Percentiles rank a stretch among this genome's conserved stretches.
These are phyloP conservation scores for Clarkia xantiana DNA, from an alignment of 345 rosid genomes.

Conservation along the genomic window DNA sequence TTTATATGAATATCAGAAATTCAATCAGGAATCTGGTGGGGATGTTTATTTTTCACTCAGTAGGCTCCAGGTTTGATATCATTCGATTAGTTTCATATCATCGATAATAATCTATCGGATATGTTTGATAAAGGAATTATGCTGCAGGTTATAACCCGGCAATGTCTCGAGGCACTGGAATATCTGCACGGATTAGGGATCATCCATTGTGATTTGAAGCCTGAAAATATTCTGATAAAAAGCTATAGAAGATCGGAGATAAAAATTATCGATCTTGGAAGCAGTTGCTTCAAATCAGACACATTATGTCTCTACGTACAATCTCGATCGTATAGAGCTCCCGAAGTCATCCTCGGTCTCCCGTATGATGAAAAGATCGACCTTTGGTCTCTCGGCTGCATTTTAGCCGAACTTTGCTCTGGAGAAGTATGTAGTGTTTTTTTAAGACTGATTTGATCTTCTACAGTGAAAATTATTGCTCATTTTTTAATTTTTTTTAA, in stretches of 20 bases:
- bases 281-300: slow-evolving; percentile 86
- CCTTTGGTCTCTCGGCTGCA: slow-evolving; percentile 93
- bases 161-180: slow-evolving; percentile 83
- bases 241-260: slow-evolving; percentile 65
- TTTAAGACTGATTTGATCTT: no score
- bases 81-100: no score
- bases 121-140: neutral
- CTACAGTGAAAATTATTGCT: no score
- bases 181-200: slow-evolving; percentile 76
- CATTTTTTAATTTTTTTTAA: no score
- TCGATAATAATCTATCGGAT: no score
- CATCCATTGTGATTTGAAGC: slow-evolving; percentile 93
- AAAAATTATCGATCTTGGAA: slow-evolving; percentile 95
- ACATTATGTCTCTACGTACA: slow-evolving; percentile 75
- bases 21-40: slow-evolving; percentile 69
- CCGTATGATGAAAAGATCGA: slow-evolving; percentile 85
- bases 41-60: slow-evolving; percentile 55
- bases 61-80: slow-evolving; percentile 53
- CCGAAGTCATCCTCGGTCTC: slow-evolving; percentile 89
- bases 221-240: slow-evolving; percentile 79
- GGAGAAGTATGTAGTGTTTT: slow-evolving; percentile 83
- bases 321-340: slow-evolving; percentile 94
- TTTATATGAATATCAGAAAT: slow-evolving; percentile 82
- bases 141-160: slow-evolving; percentile 56
- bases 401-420: slow-evolving; percentile 80